phyloP scores from a whole-genome alignment of 1,284 basidiomycete species.

The Athelia psychrophila region DNA sequence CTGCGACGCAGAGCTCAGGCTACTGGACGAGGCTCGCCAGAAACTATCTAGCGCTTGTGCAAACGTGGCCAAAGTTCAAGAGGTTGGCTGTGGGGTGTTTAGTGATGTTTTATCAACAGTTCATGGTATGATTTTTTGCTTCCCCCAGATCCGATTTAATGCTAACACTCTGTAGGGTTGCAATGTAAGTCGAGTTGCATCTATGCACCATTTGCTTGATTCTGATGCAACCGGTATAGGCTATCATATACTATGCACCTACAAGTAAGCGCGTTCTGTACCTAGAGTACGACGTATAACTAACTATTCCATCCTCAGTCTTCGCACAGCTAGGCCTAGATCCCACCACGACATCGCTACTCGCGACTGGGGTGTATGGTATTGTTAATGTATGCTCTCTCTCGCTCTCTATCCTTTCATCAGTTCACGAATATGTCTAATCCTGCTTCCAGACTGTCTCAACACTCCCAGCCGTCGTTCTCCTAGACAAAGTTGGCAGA shows the following conservation, averaged over 20 bases:
- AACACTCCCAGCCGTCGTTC: conserved; percentile 25
- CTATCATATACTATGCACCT: conserved; percentile 26
- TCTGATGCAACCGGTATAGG: not conserved
- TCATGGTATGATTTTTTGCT: conserved; percentile 12
- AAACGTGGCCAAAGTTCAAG: conserved; percentile 31
- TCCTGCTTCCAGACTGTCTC: conserved; percentile 24
- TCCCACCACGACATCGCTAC: conserved; percentile 58
- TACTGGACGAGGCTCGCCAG: conserved; percentile 9
- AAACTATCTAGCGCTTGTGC: conserved; percentile 21
- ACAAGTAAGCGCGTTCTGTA: conserved; percentile 19
- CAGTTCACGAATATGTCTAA: not conserved
- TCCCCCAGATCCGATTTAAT: not conserved
- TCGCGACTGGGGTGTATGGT: conserved; percentile 83
- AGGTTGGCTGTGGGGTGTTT: conserved; percentile 26
- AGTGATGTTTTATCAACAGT: conserved; percentile 31
- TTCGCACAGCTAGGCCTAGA: conserved; percentile 56
- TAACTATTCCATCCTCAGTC: conserved; percentile 37
- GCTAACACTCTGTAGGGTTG: conserved; percentile 17
- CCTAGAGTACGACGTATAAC: not conserved
- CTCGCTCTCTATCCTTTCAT: not conserved
- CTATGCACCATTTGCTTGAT: not conserved
- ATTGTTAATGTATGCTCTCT: conserved; percentile 44
- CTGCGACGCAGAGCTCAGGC: conserved; percentile 17
- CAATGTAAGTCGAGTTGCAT: conserved; percentile 19
- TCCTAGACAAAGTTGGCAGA: conserved; percentile 27